Percentiles rank a stretch among this genome's conserved stretches.
Evolutionary conservation across 306 rosid species (phyloP).

Genomic region (Boehmeria nivea): DNA sequence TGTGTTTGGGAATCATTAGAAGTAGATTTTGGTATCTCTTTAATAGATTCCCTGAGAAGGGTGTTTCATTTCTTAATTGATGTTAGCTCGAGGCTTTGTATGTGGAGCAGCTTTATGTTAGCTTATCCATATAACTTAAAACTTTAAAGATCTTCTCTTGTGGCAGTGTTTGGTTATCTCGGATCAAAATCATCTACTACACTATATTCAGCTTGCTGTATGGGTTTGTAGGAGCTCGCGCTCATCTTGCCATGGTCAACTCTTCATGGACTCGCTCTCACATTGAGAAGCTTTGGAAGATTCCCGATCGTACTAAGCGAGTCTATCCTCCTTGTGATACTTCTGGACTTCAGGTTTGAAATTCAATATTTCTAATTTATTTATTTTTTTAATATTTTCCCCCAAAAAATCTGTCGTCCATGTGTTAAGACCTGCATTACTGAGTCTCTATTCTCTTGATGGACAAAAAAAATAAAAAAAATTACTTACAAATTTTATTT

Average conservation of each 20-base stretch:
- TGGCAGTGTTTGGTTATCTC: slow-evolving; percentile 77
- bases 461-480: no score
- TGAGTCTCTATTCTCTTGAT: no score
- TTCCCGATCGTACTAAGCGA: slow-evolving; percentile 60
- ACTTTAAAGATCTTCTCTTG: slow-evolving; percentile 23
- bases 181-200: slow-evolving; percentile 70
- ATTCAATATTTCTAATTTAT: slow-evolving; percentile 12
- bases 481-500: no score
- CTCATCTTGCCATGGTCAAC: slow-evolving; percentile 96
- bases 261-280: slow-evolving; percentile 94
- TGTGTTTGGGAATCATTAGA: no score
- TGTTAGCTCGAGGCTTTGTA: slow-evolving; percentile 1
- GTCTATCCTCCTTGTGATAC: slow-evolving; percentile 97
- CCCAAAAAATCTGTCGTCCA: background rate
- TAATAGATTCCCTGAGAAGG: no score
- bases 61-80: background rate
- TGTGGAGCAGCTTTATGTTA: no score
- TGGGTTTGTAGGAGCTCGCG: slow-evolving; percentile 71
- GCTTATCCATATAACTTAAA: background rate
- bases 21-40: no score
- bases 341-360: slow-evolving; percentile 77
- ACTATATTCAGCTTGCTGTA: slow-evolving; percentile 72
- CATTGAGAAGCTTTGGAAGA: slow-evolving; percentile 73
- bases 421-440: background rate
- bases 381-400: no score